Conservation (phyloP, 495 filamentous ascomycete species). For the Baudoinia panamericana region DNA sequence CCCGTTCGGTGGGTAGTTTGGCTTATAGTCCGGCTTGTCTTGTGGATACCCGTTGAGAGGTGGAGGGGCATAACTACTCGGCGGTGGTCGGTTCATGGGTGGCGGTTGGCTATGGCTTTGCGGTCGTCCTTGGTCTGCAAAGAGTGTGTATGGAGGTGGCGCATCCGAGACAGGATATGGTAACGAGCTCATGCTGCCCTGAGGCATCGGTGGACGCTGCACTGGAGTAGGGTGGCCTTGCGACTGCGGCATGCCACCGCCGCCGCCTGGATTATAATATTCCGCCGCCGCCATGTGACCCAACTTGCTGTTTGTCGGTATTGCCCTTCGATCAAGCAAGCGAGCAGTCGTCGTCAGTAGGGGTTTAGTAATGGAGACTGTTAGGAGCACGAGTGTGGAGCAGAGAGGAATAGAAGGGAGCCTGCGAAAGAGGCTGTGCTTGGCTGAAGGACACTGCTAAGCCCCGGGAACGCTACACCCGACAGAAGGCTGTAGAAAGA, state of each 20-base stretch:
- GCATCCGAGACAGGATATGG: constrained; percentile 18
- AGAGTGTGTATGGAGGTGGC: constrained; percentile 16
- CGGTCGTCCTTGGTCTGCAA: constrained; percentile 2
- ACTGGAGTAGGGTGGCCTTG: constrained; percentile 3
- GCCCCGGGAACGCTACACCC: too few relatives aligned
- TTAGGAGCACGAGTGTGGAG: too few relatives aligned
- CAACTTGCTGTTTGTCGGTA: neutral
- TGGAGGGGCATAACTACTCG: constrained; percentile 2
- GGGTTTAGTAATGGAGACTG: too few relatives aligned
- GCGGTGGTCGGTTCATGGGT: constrained; percentile 3
- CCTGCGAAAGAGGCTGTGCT: too few relatives aligned
- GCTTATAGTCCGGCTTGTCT: constrained; percentile 11
- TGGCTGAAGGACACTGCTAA: too few relatives aligned
- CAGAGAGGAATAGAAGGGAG: too few relatives aligned
- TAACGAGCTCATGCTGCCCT: constrained; percentile 1
- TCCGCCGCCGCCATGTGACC: constrained; percentile 17
- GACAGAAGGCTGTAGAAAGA: too few relatives aligned
- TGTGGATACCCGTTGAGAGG: constrained; percentile 6
- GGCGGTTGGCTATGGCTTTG: constrained; percentile 14
- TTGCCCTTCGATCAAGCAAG: too few relatives aligned
- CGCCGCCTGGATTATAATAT: constrained; percentile 16
- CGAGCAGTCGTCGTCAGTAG: too few relatives aligned
- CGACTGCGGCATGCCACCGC: constrained; percentile 3
- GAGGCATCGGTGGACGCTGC: neutral
- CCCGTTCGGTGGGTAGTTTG: neutral